These are phyloP conservation scores for Chlorella sp. DNA, from an alignment of 139 green algal genomes.

Conservation along the genomic window DNA sequence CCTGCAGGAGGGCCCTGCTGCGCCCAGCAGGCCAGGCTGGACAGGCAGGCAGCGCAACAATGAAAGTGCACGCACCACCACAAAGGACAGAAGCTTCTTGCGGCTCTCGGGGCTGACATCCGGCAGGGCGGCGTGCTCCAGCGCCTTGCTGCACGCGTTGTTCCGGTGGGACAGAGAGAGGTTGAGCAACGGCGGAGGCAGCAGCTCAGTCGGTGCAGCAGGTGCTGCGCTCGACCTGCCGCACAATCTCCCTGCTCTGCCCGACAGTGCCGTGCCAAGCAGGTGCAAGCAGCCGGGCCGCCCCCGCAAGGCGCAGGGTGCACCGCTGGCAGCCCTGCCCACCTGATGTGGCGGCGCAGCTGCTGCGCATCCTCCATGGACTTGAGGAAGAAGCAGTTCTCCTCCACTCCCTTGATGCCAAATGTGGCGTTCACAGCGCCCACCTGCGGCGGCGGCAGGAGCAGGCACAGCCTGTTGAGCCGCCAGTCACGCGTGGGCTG, in stretches of 20 bases:
- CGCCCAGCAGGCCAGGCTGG: neutral
- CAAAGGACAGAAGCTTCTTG: conserved; percentile 81
- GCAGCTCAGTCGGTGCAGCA: neutral
- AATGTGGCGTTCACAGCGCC: conserved; percentile 68
- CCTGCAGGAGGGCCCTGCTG: no score
- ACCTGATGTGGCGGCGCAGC: conserved; percentile 45
- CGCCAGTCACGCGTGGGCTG: no score
- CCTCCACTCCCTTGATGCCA: conserved; percentile 56
- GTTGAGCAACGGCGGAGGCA: neutral
- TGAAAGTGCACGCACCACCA: conserved; percentile 56
- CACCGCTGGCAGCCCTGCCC: neutral
- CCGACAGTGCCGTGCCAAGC: neutral
- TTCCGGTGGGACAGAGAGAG: neutral
- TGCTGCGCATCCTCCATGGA: conserved; percentile 43
- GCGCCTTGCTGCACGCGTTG: conserved; percentile 24
- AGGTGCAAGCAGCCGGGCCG: no score
- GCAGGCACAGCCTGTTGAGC: neutral
- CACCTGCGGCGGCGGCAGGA: neutral
- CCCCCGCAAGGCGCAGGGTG: no score
- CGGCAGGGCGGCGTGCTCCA: conserved; percentile 62
- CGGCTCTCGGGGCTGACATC: conserved; percentile 55
- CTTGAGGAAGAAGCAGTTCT: conserved; percentile 74
- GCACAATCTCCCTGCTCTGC: neutral
- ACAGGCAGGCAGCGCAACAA: neutral
- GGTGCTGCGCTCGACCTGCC: neutral